Base-by-base conservation (phyloP, 345 rosid species). In the Ceriops decandra region DNA sequence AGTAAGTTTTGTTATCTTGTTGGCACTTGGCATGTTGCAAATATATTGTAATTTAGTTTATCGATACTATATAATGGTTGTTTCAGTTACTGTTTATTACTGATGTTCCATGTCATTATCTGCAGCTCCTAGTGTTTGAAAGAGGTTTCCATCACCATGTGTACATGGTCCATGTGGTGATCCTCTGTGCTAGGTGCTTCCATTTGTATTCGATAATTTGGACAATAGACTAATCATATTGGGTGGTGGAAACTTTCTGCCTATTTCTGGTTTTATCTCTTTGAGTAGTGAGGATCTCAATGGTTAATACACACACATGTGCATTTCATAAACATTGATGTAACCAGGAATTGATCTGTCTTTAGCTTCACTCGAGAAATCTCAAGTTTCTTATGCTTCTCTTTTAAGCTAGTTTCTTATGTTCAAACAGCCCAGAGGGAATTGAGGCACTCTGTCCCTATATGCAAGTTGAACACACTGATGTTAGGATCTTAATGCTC, bases 341-440 rank as follows among this genome's bases (percentile, higher is more conserved):
- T 42, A 13, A 13, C 49, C 49, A 42, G 49, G 17, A 42, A 42
- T 42, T 15, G 49, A 42, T 13, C 13, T 42, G 17, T 42, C 17
- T 42, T 42, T 42, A 42, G 49, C 19, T 13, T 13, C 49, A 42
- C 17, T 13, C 16, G 8, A 38, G 28, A 38, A 19, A 63, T 24
- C 15, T 32, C 57, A 63, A 31, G 57, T 49, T 54, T 57, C 35
- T 64, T 16, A 52, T 17, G 10, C 16, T 72, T 42, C 66, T 65
- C 1, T 73, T 42, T 15, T 42, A 15, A 42, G 17, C 49, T 13
- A 42, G 49, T 42, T 38, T 42, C 49, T 42, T 42, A 42, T 42
- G 52, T 62, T 71, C 66, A 83, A 72, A 52, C 82, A 85, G 86
- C 59, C 89, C 89, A 4, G 89, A 82, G 56, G 89, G 86, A 75